Conservation (phyloP, 2,329 filamentous ascomycete genomes). For the Colletotrichum salicis region DNA sequence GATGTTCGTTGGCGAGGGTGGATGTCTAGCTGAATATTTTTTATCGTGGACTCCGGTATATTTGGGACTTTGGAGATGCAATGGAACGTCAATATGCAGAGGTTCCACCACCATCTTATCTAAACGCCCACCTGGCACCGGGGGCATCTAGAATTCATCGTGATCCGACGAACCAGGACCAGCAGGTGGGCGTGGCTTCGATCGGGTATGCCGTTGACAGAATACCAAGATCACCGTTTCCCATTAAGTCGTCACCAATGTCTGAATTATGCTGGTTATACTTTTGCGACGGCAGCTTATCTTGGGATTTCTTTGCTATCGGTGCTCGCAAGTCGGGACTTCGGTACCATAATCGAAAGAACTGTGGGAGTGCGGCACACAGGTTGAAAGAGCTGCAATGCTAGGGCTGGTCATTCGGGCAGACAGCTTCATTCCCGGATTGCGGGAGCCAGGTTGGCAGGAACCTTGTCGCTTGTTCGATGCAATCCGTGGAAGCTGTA, state of each 20-base stretch:
- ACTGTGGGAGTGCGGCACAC: not conserved
- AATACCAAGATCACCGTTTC: slow-evolving; percentile 6
- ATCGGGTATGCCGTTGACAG: not conserved
- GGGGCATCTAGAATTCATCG: not conserved
- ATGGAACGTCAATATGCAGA: not conserved
- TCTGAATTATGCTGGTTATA: not conserved
- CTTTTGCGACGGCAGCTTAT: slow-evolving; percentile 16
- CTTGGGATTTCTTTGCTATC: slow-evolving; percentile 12
- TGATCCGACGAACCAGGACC: slow-evolving; percentile 23
- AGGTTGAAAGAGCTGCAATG: not conserved
- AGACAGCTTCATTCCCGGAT: not conserved
- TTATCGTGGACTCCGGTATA: not conserved
- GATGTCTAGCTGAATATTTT: not conserved
- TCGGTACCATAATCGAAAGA: not conserved
- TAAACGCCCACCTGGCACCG: not conserved
- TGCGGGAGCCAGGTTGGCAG: not conserved
- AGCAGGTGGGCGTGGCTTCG: not conserved
- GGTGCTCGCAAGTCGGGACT: not conserved
- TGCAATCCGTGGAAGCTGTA: not conserved
- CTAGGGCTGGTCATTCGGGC: not conserved
- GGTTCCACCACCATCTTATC: slow-evolving; percentile 8
- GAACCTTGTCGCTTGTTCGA: not conserved
- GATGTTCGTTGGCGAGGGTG: not conserved
- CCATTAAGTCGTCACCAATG: not conserved
- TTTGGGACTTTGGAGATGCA: not conserved